Base-by-base conservation (phyloP, 2,329 filamentous ascomycete genomes). In the Ceratocystis variospora region DNA sequence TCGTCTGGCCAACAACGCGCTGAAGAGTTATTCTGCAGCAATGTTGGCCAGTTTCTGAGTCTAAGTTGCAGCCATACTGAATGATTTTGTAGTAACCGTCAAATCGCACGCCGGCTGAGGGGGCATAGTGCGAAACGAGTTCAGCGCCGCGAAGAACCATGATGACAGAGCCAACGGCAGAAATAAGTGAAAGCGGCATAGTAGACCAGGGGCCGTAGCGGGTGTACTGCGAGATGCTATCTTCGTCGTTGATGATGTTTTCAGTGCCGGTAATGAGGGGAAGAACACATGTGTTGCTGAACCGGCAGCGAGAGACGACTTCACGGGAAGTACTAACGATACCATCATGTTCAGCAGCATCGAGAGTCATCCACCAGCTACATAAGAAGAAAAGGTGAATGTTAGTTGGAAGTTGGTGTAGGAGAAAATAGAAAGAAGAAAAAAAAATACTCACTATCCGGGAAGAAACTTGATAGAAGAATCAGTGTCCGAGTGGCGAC, bases 301-400 rank as follows among this genome's bases (percentile, higher is more conserved):
- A 81, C 46, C 73, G 73, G 5, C 78, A 78, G 66, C 74, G 78
- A 8, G 80, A 80, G 0, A 79, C 75, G 15, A 69, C 76, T 69
- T 82, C 79, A 2, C 73, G 69, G 12, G 76, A 75, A 64, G 73
- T 77, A 6, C 73, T 75, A 7, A 83, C 77, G 19, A 84, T 80
- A 22, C 82, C 81, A 69, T 85, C 82, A 33, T 80, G 77, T 67
- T 79, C 75, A 1, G 81, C 82, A 69, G 81, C 83, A 45, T 80
- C 78, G 41, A 83, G 74, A 64, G 82, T 81, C 19, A 82, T 72
- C 81, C 82, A 85, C 82, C 80, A 85, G 66, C 82, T 84, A 65
- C 10, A 53, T 5, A 10, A 53, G 48, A 28, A 53, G 19, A 28
- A 25, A 53, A 53, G 1, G 25, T 8, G 1, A 28, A 10, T 62